A percentile compares a stretch with the other conserved stretches of the same genome.
phyloP scores from a whole-genome alignment of 129 eudicot genomes.

The Flaveria ramosissima region DNA sequence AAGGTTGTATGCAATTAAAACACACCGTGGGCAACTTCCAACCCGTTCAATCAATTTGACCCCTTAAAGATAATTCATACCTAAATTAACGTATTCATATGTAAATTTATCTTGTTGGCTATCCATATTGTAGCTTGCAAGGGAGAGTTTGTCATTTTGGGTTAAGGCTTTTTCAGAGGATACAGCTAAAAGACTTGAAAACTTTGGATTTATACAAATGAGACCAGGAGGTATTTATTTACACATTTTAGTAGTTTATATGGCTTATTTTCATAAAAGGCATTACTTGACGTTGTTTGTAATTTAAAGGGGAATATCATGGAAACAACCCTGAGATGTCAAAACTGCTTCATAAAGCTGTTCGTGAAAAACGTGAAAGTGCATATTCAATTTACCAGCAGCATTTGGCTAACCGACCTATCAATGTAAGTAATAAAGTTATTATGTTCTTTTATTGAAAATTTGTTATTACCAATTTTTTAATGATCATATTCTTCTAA shows the following conservation, averaged over 20 bases:
- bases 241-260: not conserved
- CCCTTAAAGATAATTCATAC: not conserved
- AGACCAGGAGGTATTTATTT: slow-evolving; percentile 85
- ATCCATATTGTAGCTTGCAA: slow-evolving; percentile 66
- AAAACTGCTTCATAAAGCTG: slow-evolving; percentile 97
- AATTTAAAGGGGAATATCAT: slow-evolving; percentile 83
- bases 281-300: not conserved
- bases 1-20: slow-evolving; percentile 3
- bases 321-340: slow-evolving; percentile 99
- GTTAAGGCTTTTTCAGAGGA: slow-evolving; percentile 99
- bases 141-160: slow-evolving; percentile 96
- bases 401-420: slow-evolving; percentile 95
- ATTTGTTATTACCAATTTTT: not conserved
- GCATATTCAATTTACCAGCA: slow-evolving; percentile 95
- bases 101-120: not conserved
- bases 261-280: not conserved
- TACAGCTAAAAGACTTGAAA: slow-evolving; percentile 96
- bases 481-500: slow-evolving; percentile 2
- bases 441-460: not conserved
- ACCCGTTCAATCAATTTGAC: not conserved
- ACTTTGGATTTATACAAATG: slow-evolving; percentile 94
- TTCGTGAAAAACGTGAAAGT: slow-evolving; percentile 91
- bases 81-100: not conserved
- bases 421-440: slow-evolving; percentile 62
- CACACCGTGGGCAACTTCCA: not conserved